These are phyloP conservation scores for Barnettozyma sucrosica DNA, from an alignment of 805 yeast species.

Conservation along the genomic window DNA sequence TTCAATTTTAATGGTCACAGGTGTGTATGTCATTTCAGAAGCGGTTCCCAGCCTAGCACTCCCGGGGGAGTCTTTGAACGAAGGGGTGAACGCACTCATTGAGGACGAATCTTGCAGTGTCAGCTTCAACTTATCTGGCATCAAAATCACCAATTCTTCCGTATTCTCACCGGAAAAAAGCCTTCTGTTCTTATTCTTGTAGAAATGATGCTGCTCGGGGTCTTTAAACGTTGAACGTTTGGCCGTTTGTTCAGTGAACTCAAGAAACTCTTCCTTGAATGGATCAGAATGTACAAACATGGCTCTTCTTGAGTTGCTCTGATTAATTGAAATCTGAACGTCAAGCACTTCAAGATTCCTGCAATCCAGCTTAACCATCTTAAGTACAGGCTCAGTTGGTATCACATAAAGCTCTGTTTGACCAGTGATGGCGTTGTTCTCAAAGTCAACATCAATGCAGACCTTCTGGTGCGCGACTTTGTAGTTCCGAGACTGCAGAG, in stretches of 20 bases:
- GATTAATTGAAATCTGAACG: constrained; percentile 63
- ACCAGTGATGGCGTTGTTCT: constrained; percentile 55
- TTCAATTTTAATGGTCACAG: constrained; percentile 63
- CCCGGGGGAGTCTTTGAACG: constrained; percentile 34
- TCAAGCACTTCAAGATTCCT: constrained; percentile 63
- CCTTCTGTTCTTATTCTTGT: constrained; percentile 46
- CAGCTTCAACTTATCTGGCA: constrained; percentile 64
- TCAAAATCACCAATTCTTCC: constrained; percentile 55
- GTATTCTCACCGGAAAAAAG: constrained; percentile 49
- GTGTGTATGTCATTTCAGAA: constrained; percentile 54
- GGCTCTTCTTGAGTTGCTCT: constrained; percentile 39
- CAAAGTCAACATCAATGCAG: constrained; percentile 70
- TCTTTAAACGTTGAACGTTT: constrained; percentile 9
- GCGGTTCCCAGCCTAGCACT: constrained; percentile 23
- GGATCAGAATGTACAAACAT: constrained; percentile 52
- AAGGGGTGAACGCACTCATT: constrained; percentile 31
- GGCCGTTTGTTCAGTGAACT: constrained; percentile 25
- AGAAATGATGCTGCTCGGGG: constrained; percentile 53
- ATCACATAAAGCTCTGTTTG: constrained; percentile 76
- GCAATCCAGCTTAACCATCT: constrained; percentile 67
- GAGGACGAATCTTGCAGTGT: constrained; percentile 48
- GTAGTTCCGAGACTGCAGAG: constrained; percentile 30
- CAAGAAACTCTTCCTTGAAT: constrained; percentile 34
- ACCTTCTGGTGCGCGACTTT: constrained; percentile 83
- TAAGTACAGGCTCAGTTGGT: constrained; percentile 58